Evolutionary conservation across 805 yeast species (phyloP), one percentile per base, ranked within the genome.

Genomic region (Wickerhamiella slavikovae): DNA sequence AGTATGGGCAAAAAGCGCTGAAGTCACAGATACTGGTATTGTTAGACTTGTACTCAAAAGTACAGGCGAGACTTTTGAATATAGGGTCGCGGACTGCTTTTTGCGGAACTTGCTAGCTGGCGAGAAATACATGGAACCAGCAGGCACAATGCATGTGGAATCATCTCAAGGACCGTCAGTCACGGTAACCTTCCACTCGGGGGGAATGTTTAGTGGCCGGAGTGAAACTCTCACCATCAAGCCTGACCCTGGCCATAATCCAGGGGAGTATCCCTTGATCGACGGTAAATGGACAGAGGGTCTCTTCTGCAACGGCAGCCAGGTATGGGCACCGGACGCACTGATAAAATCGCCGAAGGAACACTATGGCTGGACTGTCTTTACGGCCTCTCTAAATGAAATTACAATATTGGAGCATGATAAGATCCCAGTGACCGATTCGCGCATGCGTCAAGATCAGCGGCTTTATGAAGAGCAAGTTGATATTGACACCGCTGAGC

Each of bases 1-100:
- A 48, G 78, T 79, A 43, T 85, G 95, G 92, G 95, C 96, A 29
- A 89, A 85, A 53, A 71, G 83, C 17, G 70, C 78, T 5, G 96
- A 89, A 48, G 55, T 89, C 33, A 64, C 66, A 27, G 78, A 79
- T 38, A 68, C 64, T 25, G 98, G 98, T 22, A 57, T 58, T 10
- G 56, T 75, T 3, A 63, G 60, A 26, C 55, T 89, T 22, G 57
- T 59, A 2, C 56, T 72, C 26, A 64, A 65, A 34, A 42, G 56
- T 2, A 61, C 72, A 1, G 82, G 79, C 1, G 93, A 78, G 42
- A 57, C 56, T 8, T 77, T 71, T 44, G 67, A 69, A 36, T 89
- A 92, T 85, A 48, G 58, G 14, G 83, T 72, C 38, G 95, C 98
- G 5, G 69, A 76, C 1, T 71, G 91, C 0, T 62, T 78, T 42